Evolutionary conservation across 1,284 basidiomycete species (phyloP), one percentile per base, ranked within the genome.

Genomic region (Xerocomus cyaneibrunnescens): DNA sequence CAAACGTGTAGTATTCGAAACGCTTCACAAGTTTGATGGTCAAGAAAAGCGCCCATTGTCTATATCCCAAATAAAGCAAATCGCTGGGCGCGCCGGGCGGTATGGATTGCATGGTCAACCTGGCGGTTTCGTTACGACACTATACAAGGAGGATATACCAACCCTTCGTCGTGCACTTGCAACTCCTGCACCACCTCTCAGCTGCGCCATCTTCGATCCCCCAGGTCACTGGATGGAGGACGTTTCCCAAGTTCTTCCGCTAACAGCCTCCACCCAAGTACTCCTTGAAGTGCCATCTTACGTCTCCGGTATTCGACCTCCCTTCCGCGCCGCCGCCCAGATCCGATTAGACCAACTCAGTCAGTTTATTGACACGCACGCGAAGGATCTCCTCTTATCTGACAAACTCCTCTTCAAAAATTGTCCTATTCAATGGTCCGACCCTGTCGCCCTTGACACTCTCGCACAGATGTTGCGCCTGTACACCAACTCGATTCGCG

Each of bases 41-140:
- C 70, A 66, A 25, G 60, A 69, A 7, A 73, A 79, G 14, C 70
- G 76, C 0, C 71, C 75, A 0, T 76, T 99, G 3, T 83, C 88
- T 0, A 71, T 83, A 3, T 92, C 93, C 0, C 89, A 93, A 65
- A 84, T 93, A 70, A 99, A 98, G 69, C 96, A 99, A 70, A 98
- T 99, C 45, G 95, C 92, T 0, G 96, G 96, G 5, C 84, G 97
- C 40, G 97, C 97, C 0, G 96, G 96, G 4, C 87, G 97, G 1
- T 99, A 85, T 69, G 94, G 94, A 2, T 72, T 91, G 50, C 83
- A 87, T 51, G 74, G 71, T 13, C 63, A 74, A 22, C 69, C 77
- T 0, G 84, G 81, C 3, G 87, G 89, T 9, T 75, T 79, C 21
- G 85, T 83, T n/a, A 94, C 93, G 0, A 92, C 94, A 0, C 67